A percentile compares a stretch with the other conserved stretches of the same genome.
phyloP scores from a whole-genome alignment of 345 rosid genomes.

The Eutrema heterophyllum region DNA sequence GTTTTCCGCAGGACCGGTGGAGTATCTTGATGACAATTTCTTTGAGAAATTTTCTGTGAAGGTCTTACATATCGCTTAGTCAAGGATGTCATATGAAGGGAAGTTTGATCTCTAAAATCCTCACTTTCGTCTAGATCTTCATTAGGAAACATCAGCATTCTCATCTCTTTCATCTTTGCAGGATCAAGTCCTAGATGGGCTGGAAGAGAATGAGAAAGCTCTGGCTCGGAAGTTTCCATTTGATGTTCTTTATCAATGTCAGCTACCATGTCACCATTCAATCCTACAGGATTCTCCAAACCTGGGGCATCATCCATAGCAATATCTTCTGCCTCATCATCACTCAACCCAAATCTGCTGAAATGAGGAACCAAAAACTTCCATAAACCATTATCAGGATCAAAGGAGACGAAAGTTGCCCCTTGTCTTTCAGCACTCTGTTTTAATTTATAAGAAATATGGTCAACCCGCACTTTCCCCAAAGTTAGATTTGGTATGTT shows the following conservation, averaged over 20 bases:
- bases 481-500: constrained; percentile 21
- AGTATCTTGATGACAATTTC: constrained; percentile 44
- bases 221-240: constrained; percentile 41
- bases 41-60: constrained; percentile 45
- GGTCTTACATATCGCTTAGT: constrained; percentile 42
- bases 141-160: constrained; percentile 81
- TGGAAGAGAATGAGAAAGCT: constrained; percentile 96
- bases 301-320: constrained; percentile 55
- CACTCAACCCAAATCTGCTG: constrained; percentile 91
- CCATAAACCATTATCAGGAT: constrained; percentile 59
- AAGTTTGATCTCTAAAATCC: constrained; percentile 35
- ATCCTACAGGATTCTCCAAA: constrained; percentile 35
- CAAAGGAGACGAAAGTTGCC: constrained; percentile 65
- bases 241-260: constrained; percentile 44
- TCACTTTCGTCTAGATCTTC: constrained; percentile 55
- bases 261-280: constrained; percentile 40
- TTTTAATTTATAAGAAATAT: constrained; percentile 45
- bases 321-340: constrained; percentile 90
- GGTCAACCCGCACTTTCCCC: constrained; percentile 26
- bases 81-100: constrained; percentile 38
- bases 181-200: constrained; percentile 94
- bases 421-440: constrained; percentile 62
- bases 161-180: constrained; percentile 79
- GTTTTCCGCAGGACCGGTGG: constrained; percentile 51
- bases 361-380: constrained; percentile 79